Base-by-base conservation (phyloP, 2,329 filamentous ascomycete genomes). In the Arthrinium phaeospermum region DNA sequence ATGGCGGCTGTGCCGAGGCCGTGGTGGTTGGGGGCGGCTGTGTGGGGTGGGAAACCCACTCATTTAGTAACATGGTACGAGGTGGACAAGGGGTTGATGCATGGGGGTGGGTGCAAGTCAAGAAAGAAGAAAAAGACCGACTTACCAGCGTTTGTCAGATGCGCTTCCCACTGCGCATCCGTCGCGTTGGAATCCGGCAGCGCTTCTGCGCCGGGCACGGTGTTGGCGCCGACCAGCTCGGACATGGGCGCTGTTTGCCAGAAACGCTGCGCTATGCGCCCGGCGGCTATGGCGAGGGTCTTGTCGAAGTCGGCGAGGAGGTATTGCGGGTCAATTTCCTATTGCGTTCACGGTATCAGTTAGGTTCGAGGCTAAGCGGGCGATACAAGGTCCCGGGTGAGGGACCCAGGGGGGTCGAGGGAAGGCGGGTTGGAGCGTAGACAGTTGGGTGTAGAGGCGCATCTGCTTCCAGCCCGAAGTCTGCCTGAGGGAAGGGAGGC, bases 1-100 rank as follows among this genome's bases (percentile, higher is more conserved):
- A 89, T 89, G 4, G 87, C 82, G 3, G 84, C 82, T 0, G 86
- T 87, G 2, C 86, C 86, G 34, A 84, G 80, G 0, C 84, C 82
- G 75, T 89, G 87, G 64, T 85, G 85, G 30, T 82, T 83, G 1
- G 80, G 74, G 3, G 71, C 67, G n/a, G 78, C 76, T 78, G 41
- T 34, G 7, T 7, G 16, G 13, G 0, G 64, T 10, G 41, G 22
- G 13, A 67, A 71, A 7, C 45, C 19, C 37, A n/a, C n/a, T 0
- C 57, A 73, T 72, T 74, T 64, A 75, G 75, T 37, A 8, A 22
- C 16, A 47, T 47, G 45, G 22, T 22, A 47, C 5, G 45, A 41
- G 10, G 45, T 22, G 19, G 45, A 5, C 16, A 47, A 22, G 16
- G 19, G 16, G 5, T 2, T 47, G 7, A 2, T 19, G 27, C 27